Conservation (phyloP, 164 flowering plant species). For the Platanus orientalis region DNA sequence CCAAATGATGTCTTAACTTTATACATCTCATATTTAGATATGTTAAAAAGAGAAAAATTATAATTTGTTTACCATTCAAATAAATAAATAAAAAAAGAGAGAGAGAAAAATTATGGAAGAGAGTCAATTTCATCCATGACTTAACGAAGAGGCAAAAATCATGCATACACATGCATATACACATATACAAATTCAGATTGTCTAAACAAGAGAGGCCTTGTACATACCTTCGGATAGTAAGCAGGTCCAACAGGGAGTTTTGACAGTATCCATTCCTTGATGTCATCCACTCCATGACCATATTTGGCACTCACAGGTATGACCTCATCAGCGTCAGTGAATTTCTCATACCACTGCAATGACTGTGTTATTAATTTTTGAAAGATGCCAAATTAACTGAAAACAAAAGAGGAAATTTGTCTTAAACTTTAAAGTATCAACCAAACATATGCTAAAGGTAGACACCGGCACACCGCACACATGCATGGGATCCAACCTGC, state of each 20-base stretch:
- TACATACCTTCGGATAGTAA: constrained; percentile 80
- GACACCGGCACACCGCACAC: background rate
- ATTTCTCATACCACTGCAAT: constrained; percentile 94
- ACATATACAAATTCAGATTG: too few species aligned
- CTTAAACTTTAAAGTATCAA: background rate
- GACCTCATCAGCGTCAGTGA: constrained; percentile 84
- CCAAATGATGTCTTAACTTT: background rate
- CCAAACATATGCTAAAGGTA: background rate
- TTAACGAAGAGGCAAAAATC: too few species aligned
- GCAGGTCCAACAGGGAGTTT: constrained; percentile 94
- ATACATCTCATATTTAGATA: background rate
- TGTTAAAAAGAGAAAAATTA: background rate
- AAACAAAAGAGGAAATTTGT: background rate
- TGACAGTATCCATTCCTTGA: constrained; percentile 90
- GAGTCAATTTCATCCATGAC: too few species aligned
- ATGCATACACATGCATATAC: too few species aligned
- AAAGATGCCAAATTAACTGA: background rate
- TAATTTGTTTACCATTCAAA: background rate
- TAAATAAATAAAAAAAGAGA: background rate
- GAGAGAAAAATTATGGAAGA: too few species aligned
- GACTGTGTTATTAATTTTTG: background rate
- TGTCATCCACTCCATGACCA: constrained; percentile 94
- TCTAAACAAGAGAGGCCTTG: background rate
- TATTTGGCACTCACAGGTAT: constrained; percentile 97
- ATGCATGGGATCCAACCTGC: background rate